These are phyloP conservation scores for Thielaviopsis populi DNA, from an alignment of 2,329 filamentous ascomycete species.

Conservation along the genomic window DNA sequence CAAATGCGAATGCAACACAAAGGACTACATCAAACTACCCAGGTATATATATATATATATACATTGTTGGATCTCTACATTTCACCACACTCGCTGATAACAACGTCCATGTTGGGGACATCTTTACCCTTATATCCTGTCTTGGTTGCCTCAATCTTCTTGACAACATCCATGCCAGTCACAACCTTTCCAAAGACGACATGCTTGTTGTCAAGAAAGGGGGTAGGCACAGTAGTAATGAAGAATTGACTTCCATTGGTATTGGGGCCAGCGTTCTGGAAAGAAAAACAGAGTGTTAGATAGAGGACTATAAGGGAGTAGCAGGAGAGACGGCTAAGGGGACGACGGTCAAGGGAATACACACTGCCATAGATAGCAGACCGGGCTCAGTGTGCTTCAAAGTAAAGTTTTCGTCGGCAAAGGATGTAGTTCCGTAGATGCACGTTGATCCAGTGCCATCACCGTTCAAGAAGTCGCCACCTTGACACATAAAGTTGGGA, in stretches of 20 bases:
- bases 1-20: too few relatives aligned
- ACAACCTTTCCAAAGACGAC: conserved; percentile 88
- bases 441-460: conserved; percentile 78
- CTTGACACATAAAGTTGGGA: conserved; percentile 93
- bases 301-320: background rate
- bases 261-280: conserved; percentile 73
- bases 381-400: conserved; percentile 66
- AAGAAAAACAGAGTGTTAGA: background rate
- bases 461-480: conserved; percentile 86
- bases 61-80: conserved; percentile 47
- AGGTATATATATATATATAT: too few relatives aligned
- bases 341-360: conserved; percentile 24
- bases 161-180: conserved; percentile 78
- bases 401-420: conserved; percentile 80
- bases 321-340: background rate
- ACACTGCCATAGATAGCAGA: conserved; percentile 81
- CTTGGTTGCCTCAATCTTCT: conserved; percentile 83
- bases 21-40: too few relatives aligned
- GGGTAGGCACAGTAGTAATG: conserved; percentile 77
- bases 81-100: conserved; percentile 78
- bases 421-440: conserved; percentile 75
- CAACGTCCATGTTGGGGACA: conserved; percentile 70
- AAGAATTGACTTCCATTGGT: conserved; percentile 97
- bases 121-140: conserved; percentile 61
- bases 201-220: conserved; percentile 83